Base-by-base conservation (phyloP, 2,329 filamentous ascomycete genomes). In the Exophiala dermatitidis region DNA sequence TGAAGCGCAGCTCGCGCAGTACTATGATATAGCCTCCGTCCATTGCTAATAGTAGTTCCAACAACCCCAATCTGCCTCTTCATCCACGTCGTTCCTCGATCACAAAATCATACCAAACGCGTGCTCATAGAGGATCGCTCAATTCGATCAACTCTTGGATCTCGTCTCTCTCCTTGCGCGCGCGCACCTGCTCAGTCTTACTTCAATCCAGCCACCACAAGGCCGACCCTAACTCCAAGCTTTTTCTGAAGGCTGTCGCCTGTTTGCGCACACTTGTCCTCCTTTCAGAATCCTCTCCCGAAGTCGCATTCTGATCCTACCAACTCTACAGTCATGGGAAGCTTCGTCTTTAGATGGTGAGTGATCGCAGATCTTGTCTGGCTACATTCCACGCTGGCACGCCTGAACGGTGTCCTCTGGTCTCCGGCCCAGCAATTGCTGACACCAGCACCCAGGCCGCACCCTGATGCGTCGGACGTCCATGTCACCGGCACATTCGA, bases 401-500 rank as follows among this genome's bases (percentile, higher is more conserved):
- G 12, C 48, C 50, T 59, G 37, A 50, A 44, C 19, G 26, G 9
- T 3, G n/a, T 45, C 33, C 48, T 37, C 33, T 48, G 26, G 37
- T 33, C 30, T 32, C 36, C 38, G 9, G 6, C 38, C 12, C 38
- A 30, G 40, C 52, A 48, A 31, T 28, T n/a, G 51, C 57, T 59
- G 31, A 58, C 46, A 32, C 26, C 8, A 28, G n/a, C 53, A 10
- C 42, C 9, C 72, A 96, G 91, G 91, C 82, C 85, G 68, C 84
- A 93, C 70, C 77, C 83, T 64, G 90, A 59, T 42, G 59, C 87
- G 68, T 79, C 84, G 63, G 86, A 94, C 68, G 91, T 97, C 70
- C 91, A 86, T 72, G 93, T 97, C 64, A 97, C 91, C 38, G 93
- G 93, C 68, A 91, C 88, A 59, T 97, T 97, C 69, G 91, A 97